phyloP scores from a whole-genome alignment of 441 rosid genomes.

The Flueggea neowawraea region DNA sequence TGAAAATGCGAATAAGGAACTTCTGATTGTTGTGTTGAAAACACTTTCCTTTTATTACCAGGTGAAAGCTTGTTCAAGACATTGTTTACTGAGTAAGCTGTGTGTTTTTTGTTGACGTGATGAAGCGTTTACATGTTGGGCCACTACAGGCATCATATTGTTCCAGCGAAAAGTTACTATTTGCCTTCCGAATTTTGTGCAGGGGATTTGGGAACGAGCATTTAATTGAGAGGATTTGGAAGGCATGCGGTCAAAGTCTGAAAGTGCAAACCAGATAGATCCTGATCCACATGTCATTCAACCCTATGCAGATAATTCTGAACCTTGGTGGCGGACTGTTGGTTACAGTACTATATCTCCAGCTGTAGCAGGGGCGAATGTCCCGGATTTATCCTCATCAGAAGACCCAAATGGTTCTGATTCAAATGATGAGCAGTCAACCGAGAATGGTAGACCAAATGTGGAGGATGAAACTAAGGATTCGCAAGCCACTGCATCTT shows the following conservation, averaged over 20 bases:
- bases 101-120: too few relatives aligned
- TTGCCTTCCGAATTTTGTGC: neutral
- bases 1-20: too few relatives aligned
- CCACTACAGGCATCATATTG: too few relatives aligned
- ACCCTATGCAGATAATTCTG: slow-evolving; percentile 43
- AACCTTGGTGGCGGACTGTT: slow-evolving; percentile 79
- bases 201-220: slow-evolving; percentile 6
- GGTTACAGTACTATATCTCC: slow-evolving; percentile 42
- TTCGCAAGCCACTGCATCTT: slow-evolving; percentile 57
- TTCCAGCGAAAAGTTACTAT: neutral
- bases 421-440: slow-evolving; percentile 64
- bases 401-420: slow-evolving; percentile 57
- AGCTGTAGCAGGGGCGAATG: slow-evolving; percentile 31
- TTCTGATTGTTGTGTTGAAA: too few relatives aligned
- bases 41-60: too few relatives aligned
- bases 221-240: slow-evolving; percentile 10
- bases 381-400: slow-evolving; percentile 56
- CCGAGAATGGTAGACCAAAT: slow-evolving; percentile 46
- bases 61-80: too few relatives aligned
- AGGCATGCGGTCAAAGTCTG: slow-evolving; percentile 73
- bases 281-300: slow-evolving; percentile 34
- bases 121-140: too few relatives aligned
- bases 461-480: slow-evolving; percentile 57
- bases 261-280: slow-evolving; percentile 39
- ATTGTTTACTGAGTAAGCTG: too few relatives aligned